Conservation (phyloP, 2,329 filamentous ascomycete species). For the Xylogone sp. region DNA sequence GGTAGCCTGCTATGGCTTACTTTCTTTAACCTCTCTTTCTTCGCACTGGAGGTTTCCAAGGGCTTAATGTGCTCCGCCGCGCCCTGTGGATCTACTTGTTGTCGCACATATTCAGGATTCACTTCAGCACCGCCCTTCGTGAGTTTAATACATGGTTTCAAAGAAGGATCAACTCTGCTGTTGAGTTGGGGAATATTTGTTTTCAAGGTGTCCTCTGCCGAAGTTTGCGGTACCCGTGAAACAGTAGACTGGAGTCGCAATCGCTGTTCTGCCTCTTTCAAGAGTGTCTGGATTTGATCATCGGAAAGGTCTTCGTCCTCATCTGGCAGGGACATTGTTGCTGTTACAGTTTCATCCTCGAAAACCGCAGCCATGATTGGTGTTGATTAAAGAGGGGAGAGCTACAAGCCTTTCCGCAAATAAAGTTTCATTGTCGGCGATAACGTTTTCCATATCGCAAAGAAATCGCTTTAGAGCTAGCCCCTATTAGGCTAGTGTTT, state of each 20-base stretch:
- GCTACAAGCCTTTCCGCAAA: neutral
- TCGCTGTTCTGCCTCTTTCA: slow-evolving; percentile 59
- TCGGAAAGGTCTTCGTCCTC: slow-evolving; percentile 49
- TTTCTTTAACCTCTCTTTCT: slow-evolving; percentile 21
- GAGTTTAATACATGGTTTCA: neutral
- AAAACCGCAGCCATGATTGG: neutral
- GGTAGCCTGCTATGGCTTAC: neutral
- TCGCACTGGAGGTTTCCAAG: neutral
- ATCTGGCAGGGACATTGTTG: neutral
- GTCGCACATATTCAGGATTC: neutral
- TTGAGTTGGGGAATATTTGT: neutral
- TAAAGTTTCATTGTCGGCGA: neutral
- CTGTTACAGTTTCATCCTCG: neutral
- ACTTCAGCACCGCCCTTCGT: neutral
- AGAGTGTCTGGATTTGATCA: slow-evolving; percentile 58
- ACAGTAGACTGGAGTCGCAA: slow-evolving; percentile 26
- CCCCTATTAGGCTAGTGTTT: neutral
- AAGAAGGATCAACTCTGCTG: neutral
- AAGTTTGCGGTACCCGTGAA: neutral
- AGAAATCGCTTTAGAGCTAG: neutral
- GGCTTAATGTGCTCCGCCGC: neutral
- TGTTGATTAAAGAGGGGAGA: neutral
- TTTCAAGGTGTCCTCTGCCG: slow-evolving; percentile 11
- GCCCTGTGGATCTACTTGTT: neutral
- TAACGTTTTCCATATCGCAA: neutral